These are phyloP conservation scores for Phlebiopsis flavidoalba DNA, from an alignment of 768 basidiomycete species.

Conservation along the genomic window DNA sequence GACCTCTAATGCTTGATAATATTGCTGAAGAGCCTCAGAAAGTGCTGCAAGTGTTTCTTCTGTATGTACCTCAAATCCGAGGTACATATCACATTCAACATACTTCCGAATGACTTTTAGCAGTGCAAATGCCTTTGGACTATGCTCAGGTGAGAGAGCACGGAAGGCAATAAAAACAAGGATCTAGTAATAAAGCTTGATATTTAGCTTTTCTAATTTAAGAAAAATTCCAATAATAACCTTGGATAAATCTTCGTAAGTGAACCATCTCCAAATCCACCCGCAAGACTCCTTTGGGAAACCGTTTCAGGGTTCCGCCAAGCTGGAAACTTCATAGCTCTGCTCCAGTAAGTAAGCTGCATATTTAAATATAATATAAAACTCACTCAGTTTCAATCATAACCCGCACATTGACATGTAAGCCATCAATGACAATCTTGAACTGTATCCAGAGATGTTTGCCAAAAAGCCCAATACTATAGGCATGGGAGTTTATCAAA, in stretches of 20 bases:
- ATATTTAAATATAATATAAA: neutral
- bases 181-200: neutral
- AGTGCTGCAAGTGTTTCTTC: neutral
- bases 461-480: constrained; percentile 23
- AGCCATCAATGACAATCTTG: constrained; percentile 17
- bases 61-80: neutral
- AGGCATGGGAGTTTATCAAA: constrained; percentile 36
- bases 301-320: no score
- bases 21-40: no score
- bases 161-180: neutral
- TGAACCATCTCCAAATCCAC: neutral
- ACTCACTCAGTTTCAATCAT: constrained; percentile 19
- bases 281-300: no score
- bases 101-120: neutral
- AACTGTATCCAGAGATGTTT: constrained; percentile 28
- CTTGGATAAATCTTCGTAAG: neutral
- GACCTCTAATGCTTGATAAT: no score
- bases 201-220: neutral
- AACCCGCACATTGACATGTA: constrained; percentile 10
- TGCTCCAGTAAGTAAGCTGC: no score
- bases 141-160: neutral
- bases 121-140: neutral
- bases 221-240: neutral
- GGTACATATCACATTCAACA: neutral
- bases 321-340: no score